phyloP scores from a whole-genome alignment of 1,284 basidiomycete genomes.

The Anthracocystis walkeri region DNA sequence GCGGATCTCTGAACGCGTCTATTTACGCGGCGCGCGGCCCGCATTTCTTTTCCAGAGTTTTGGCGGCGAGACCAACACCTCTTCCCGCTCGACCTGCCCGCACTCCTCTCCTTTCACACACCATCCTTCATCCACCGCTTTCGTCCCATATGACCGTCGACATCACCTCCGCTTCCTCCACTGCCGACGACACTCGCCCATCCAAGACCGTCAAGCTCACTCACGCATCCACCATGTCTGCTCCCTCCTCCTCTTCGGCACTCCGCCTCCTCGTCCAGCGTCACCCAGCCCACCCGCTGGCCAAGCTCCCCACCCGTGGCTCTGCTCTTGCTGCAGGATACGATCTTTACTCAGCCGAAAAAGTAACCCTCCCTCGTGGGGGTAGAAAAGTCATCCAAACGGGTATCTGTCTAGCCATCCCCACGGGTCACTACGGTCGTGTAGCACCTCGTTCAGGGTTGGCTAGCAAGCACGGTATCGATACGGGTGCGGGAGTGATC shows the following conservation, averaged over 20 bases:
- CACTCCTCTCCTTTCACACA: constrained; percentile 1
- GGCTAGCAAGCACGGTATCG: constrained; percentile 95
- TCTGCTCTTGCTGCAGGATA: constrained; percentile 89
- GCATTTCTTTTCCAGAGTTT: not conserved
- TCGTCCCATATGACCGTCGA: constrained; percentile 12
- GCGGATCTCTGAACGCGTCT: constrained; percentile 10
- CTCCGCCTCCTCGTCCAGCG: constrained; percentile 82
- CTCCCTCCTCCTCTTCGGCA: constrained; percentile 19
- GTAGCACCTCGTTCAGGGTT: constrained; percentile 94
- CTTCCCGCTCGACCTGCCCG: not conserved
- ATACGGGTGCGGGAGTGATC: constrained; percentile 95
- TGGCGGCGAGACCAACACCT: constrained; percentile 33
- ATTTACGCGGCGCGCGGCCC: constrained; percentile 37
- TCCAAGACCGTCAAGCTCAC: constrained; percentile 28
- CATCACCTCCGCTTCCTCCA: not conserved
- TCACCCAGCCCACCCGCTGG: constrained; percentile 78
- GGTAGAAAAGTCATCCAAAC: constrained; percentile 91
- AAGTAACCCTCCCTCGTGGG: constrained; percentile 57
- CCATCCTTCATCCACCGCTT: not conserved
- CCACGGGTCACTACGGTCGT: constrained; percentile 91
- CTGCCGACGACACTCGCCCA: not conserved
- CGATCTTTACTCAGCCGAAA: constrained; percentile 84
- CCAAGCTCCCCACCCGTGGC: constrained; percentile 86
- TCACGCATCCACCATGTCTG: constrained; percentile 18
- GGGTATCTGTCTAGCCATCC: constrained; percentile 91